Conservation (phyloP, 768 basidiomycete genomes). For the Tylopilus vinaceipallidus region DNA sequence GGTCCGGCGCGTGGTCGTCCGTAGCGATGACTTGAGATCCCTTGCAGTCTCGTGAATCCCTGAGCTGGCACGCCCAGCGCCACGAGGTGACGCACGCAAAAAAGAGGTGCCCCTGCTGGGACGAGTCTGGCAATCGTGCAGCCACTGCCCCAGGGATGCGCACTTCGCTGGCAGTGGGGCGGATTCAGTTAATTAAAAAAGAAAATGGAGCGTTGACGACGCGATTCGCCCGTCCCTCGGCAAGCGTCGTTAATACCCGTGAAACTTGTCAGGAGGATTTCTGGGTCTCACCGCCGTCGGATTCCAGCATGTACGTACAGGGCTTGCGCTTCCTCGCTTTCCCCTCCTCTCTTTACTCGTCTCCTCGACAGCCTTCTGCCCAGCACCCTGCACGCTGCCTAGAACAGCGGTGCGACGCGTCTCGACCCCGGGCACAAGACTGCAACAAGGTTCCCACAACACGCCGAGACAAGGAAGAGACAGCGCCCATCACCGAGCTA, state of each 20-base stretch:
- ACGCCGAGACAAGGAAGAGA: constrained; percentile 19
- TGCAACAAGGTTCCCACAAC: constrained; percentile 4
- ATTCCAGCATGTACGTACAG: constrained; percentile 16
- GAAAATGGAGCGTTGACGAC: not conserved
- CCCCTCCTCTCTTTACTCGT: not conserved
- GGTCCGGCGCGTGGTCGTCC: constrained; percentile 5
- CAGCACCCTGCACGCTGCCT: not conserved
- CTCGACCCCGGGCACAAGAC: constrained; percentile 8
- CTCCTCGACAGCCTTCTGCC: not conserved
- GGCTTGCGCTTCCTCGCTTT: not conserved
- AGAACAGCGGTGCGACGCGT: not conserved
- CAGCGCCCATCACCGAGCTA: constrained; percentile 1
- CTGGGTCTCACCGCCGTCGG: constrained; percentile 9
- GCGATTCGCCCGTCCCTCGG: constrained; percentile 4
- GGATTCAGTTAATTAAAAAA: not conserved
- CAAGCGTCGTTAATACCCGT: constrained; percentile 1
- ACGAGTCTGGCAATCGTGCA: not conserved
- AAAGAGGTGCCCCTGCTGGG: constrained; percentile 3
- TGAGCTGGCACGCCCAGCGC: constrained; percentile 8
- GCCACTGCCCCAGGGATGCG: too few species aligned
- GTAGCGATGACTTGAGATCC: not conserved
- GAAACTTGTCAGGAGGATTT: constrained; percentile 23
- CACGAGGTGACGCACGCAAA: not conserved
- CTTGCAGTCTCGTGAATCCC: constrained; percentile 4
- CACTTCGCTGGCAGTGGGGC: constrained; percentile 3